Percentiles rank a stretch among this genome's conserved stretches.
Evolutionary conservation across 179 eudicot genomes (phyloP).

Genomic region (Spergularia azorica): DNA sequence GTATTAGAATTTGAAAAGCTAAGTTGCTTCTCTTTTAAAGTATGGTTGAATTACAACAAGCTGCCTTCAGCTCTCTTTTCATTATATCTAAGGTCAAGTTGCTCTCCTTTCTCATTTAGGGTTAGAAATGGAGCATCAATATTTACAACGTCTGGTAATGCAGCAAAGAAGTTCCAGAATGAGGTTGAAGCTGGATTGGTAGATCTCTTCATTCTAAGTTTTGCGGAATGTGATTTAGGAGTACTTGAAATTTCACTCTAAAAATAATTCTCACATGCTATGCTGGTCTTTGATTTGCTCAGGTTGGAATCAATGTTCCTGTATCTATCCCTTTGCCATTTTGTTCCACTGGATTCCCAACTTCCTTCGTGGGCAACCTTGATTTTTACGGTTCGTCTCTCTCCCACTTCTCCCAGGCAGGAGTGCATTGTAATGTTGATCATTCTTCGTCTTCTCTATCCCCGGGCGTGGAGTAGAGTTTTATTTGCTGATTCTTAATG

Average conservation of each 20-base stretch:
- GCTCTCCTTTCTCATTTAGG: constrained; percentile 34
- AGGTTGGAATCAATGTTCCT: constrained; percentile 35
- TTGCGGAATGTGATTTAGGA: not conserved
- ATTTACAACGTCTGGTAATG: constrained; percentile 69
- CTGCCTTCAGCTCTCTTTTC: not conserved
- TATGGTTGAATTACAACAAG: not conserved
- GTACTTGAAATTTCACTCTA: not conserved
- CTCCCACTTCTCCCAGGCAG: not conserved
- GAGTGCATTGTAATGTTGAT: too few relatives aligned
- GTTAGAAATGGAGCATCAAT: constrained; percentile 77
- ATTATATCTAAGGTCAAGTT: not conserved
- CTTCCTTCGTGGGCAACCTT: constrained; percentile 20
- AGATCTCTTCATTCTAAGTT: constrained; percentile 19
- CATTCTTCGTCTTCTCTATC: not conserved
- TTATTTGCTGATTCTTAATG: not conserved
- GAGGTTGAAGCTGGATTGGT: constrained; percentile 77
- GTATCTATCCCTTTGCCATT: constrained; percentile 23
- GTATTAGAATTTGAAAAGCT: too few relatives aligned
- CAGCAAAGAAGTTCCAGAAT: constrained; percentile 73
- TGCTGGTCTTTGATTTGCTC: constrained; percentile 19
- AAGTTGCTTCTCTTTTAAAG: not conserved
- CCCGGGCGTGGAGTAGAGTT: not conserved
- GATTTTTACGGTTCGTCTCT: constrained; percentile 20
- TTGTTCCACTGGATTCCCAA: constrained; percentile 25
- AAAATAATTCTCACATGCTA: not conserved